These are phyloP conservation scores for Metschnikowia kunwiensis DNA, from an alignment of 805 yeast species.

Conservation along the genomic window DNA sequence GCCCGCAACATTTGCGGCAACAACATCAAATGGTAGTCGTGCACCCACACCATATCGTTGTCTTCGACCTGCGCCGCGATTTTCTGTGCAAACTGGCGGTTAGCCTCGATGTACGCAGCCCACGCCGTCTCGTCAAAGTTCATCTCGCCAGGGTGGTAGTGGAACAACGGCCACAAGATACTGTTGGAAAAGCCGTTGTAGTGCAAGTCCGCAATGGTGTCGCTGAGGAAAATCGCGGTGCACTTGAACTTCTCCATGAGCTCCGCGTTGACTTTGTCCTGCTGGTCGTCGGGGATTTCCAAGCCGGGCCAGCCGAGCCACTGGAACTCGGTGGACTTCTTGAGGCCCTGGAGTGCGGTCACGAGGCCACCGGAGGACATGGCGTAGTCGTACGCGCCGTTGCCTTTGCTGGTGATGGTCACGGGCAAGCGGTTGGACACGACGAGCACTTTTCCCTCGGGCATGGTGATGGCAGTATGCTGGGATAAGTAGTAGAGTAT, in stretches of 20 bases:
- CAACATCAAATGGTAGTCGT: constrained; percentile 95
- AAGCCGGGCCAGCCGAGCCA: constrained; percentile 98
- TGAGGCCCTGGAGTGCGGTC: constrained; percentile 89
- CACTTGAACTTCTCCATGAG: constrained; percentile 78
- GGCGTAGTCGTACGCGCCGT: constrained; percentile 70
- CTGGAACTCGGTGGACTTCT: constrained; percentile 77
- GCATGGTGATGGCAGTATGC: constrained; percentile 4
- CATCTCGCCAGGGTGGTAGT: constrained; percentile 99
- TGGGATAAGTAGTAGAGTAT: not conserved
- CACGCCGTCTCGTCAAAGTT: constrained; percentile 96
- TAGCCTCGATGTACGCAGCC: constrained; percentile 96
- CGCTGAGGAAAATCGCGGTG: constrained; percentile 82
- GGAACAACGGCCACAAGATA: constrained; percentile 96
- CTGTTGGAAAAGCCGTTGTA: constrained; percentile 95
- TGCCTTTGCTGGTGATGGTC: constrained; percentile 65
- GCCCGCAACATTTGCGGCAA: constrained; percentile 83
- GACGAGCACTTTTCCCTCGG: constrained; percentile 71
- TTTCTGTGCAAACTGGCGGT: constrained; percentile 71
- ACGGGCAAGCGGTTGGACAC: constrained; percentile 95
- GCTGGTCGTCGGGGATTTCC: constrained; percentile 78
- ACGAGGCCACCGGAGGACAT: constrained; percentile 99
- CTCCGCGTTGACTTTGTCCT: constrained; percentile 64
- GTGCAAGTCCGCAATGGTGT: constrained; percentile 90
- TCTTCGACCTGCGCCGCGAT: constrained; percentile 70
- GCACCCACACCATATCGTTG: constrained; percentile 93